Conservation (phyloP, 164 flowering plant genomes). For the Malania oleifera region DNA sequence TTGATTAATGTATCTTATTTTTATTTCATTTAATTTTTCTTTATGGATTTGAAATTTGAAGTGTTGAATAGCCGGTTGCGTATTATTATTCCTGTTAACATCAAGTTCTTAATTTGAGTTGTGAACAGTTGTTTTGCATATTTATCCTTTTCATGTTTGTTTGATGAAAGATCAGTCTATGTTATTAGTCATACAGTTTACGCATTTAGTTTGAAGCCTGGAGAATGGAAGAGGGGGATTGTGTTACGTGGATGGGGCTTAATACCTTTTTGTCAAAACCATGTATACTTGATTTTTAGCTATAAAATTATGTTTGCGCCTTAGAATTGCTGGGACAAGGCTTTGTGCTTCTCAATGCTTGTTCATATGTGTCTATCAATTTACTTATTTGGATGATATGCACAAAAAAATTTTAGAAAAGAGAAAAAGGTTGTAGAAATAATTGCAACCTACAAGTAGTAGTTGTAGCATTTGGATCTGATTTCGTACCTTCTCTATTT, state of each 20-base stretch:
- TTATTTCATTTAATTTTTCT: background rate
- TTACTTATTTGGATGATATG: background rate
- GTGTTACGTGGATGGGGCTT: no score
- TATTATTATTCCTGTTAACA: background rate
- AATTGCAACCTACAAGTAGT: background rate
- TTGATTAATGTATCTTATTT: background rate
- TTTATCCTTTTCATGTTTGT: background rate
- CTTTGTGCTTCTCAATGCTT: no score
- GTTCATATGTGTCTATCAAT: no score
- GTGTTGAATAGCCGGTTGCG: no score
- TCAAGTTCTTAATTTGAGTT: background rate
- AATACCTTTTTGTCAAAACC: no score
- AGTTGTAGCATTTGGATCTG: background rate
- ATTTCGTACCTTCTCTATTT: slow-evolving; percentile 8
- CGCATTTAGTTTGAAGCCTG: no score
- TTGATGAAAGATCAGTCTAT: background rate
- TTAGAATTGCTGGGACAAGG: no score
- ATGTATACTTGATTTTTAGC: no score
- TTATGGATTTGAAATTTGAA: background rate
- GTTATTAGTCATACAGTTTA: no score
- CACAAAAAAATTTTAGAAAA: background rate
- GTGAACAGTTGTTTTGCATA: no score
- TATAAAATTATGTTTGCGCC: no score
- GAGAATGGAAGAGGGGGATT: no score
- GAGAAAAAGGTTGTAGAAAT: background rate